Conservation (phyloP, 2,329 filamentous ascomycete species). For the Hymenoscyphus fructigenus region DNA sequence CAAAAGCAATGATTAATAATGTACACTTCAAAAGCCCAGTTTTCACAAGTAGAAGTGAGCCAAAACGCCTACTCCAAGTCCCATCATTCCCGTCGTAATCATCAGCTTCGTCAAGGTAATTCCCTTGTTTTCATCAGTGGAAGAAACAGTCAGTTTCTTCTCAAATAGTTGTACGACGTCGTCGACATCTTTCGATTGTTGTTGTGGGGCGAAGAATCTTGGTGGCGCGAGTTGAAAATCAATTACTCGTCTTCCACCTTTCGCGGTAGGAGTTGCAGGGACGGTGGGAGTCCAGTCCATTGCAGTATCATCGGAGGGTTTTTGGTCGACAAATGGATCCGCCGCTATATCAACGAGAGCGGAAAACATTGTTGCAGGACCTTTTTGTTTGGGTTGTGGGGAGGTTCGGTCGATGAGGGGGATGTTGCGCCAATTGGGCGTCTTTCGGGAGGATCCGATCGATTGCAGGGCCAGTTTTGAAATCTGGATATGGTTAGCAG, state of each 20-base stretch:
- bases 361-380: neutral
- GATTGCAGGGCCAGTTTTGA: slow-evolving; percentile 18
- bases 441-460: neutral
- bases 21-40: no score
- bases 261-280: neutral
- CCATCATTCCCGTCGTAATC: no score
- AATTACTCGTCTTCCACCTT: no score
- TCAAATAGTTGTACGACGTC: slow-evolving; percentile 18
- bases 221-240: no score
- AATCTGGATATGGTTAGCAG: slow-evolving; percentile 25
- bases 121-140: slow-evolving; percentile 1
- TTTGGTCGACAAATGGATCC: neutral
- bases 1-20: no score
- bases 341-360: neutral
- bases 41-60: neutral
- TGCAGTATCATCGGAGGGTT: slow-evolving; percentile 7
- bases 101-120: no score
- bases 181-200: slow-evolving; percentile 20
- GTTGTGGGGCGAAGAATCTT: no score
- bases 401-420: neutral
- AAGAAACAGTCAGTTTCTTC: no score
- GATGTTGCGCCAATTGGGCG: neutral
- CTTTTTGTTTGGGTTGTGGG: neutral
- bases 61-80: no score
- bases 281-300: slow-evolving; percentile 76